Conservation (phyloP, 495 filamentous ascomycete genomes). For the Aspergillus wentii region DNA sequence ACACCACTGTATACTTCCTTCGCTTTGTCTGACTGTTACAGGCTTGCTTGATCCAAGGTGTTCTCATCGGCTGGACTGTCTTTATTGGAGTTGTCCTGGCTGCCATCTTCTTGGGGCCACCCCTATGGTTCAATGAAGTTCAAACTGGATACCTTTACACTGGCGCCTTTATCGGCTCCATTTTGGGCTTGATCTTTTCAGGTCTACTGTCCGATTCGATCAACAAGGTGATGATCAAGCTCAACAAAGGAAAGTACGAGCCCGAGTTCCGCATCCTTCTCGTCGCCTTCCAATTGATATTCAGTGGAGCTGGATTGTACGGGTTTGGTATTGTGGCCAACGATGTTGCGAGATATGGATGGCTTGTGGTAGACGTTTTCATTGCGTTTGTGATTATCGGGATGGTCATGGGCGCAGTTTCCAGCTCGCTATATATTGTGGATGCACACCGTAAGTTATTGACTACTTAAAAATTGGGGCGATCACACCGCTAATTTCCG, state of each 20-base stretch:
- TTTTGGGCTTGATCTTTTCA: slow-evolving; percentile 69
- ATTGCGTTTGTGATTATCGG: slow-evolving; percentile 74
- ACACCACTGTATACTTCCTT: neutral
- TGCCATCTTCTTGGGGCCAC: slow-evolving; percentile 73
- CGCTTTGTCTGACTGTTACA: slow-evolving; percentile 10
- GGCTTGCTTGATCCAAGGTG: slow-evolving; percentile 84
- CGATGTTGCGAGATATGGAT: slow-evolving; percentile 56
- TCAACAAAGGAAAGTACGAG: slow-evolving; percentile 80
- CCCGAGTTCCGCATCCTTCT: slow-evolving; percentile 85
- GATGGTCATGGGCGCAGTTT: slow-evolving; percentile 87
- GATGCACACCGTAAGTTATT: slow-evolving; percentile 92
- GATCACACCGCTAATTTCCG: slow-evolving; percentile 9
- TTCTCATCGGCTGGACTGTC: slow-evolving; percentile 91
- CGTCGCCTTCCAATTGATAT: slow-evolving; percentile 72
- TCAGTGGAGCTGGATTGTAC: slow-evolving; percentile 75
- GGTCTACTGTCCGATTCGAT: slow-evolving; percentile 73
- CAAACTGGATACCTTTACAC: slow-evolving; percentile 86
- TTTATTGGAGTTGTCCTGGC: slow-evolving; percentile 87
- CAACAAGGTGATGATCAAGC: slow-evolving; percentile 61
- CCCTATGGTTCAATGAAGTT: slow-evolving; percentile 76
- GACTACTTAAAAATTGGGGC: too few species aligned
- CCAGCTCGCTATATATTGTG: slow-evolving; percentile 84
- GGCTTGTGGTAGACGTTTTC: slow-evolving; percentile 70
- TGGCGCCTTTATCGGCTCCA: slow-evolving; percentile 77
- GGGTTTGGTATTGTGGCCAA: slow-evolving; percentile 71